Evolutionary conservation across 768 basidiomycete species (phyloP).

Genomic region (Serendipita sp.): DNA sequence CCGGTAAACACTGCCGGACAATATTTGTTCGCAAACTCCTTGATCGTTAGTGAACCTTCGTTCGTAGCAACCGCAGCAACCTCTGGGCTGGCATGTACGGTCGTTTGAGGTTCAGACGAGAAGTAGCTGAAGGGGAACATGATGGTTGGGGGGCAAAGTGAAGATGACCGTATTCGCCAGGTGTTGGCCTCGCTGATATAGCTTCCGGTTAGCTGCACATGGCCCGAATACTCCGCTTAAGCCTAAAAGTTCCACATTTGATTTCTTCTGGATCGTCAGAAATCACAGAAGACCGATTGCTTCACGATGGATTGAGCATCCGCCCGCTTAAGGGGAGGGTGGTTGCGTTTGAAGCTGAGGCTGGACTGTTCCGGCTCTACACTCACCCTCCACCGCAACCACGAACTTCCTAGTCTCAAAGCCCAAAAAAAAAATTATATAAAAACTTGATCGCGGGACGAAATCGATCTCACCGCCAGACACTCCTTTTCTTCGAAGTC

Average conservation of each 20-base stretch:
- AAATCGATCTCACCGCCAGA: not conserved
- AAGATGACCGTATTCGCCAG: too few species aligned
- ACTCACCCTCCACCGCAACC: not conserved
- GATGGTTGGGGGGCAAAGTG: not conserved
- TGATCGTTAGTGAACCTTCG: not conserved
- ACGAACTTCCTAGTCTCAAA: not conserved
- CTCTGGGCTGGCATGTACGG: not conserved
- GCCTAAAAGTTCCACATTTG: too few species aligned
- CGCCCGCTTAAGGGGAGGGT: too few species aligned
- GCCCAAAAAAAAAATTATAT: not conserved
- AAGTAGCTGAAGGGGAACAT: not conserved
- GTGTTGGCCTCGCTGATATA: too few species aligned
- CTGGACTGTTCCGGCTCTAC: not conserved
- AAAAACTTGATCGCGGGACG: not conserved
- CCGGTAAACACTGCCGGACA: not conserved
- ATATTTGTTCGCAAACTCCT: not conserved
- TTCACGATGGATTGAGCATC: too few species aligned
- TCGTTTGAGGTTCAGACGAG: not conserved
- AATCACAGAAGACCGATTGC: too few species aligned
- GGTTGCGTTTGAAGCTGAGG: not conserved
- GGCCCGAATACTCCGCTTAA: too few species aligned
- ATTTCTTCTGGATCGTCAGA: too few species aligned
- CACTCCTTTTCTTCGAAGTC: not conserved
- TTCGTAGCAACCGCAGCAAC: not conserved
- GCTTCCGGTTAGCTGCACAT: too few species aligned